Base-by-base conservation (phyloP, 768 basidiomycete genomes). In the Fomitopsis pulvina region DNA sequence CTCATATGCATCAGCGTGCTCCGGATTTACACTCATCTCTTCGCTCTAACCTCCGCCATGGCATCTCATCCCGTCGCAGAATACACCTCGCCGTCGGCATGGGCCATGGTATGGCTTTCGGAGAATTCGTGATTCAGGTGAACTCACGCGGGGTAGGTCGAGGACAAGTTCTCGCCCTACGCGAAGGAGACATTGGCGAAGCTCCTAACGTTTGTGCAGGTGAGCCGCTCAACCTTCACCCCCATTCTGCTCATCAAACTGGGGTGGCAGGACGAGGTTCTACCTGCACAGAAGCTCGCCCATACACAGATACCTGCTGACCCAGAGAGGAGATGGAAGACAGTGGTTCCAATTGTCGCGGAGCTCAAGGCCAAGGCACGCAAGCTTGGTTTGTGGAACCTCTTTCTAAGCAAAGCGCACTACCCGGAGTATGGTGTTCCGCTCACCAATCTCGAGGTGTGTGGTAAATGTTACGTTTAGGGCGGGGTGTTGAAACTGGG, bases 391-490 rank as follows among this genome's bases (percentile, higher is more conserved):
- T 75, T 99, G 32, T 99, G 96, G 96, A 98, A 98, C 63, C 75
- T 99, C 30, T 98, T 97, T 75, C 74, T 98, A 54, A 92, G 89
- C 78, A 92, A 92, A 69, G 76, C 80, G 25, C 95, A 96, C 63
- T 97, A 95, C 64, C 93, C 92, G 7, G 74, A 87, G 57, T 77
- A 81, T 60, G 95, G 95, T 37, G 86, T 92, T 4, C 85, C 86
- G n/a, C 73, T 98, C 56, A 85, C 84, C 14, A 98, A 97, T 67
- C 75, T 99, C 41, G 96, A 99, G 77, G 92, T 92, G 55, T 40
- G 75, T 39, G 9, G 10, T 11, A 24, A 22, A 27, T n/a, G 20
- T 16, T 18, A 42, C n/a, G 44, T 24, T 14, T 10, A 45, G 25
- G 18, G 8, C 4, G 11, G 30, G 18, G 18, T 21, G 43, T 12